Conservation (phyloP, 2,329 filamentous ascomycete species). For the Xylariaceae sp. region DNA sequence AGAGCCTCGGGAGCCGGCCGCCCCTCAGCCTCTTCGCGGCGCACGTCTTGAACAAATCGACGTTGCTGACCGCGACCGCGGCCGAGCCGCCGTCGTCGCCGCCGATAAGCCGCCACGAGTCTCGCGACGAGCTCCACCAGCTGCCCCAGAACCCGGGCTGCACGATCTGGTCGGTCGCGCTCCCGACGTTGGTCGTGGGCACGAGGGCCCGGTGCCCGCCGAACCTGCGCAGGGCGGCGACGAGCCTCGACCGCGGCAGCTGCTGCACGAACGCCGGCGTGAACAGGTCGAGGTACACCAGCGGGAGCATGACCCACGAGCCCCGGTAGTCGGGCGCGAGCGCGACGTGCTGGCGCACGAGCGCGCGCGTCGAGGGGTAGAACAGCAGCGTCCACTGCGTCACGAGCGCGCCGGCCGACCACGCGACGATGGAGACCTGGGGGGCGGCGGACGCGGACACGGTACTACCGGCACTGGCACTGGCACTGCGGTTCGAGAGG, state of each 20-base stretch:
- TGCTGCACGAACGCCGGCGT: conserved; percentile 1
- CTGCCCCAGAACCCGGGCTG: conserved; percentile 2
- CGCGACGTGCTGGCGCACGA: conserved; percentile 1
- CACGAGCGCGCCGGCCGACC: conserved; percentile 3
- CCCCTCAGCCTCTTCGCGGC: neutral
- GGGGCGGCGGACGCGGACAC: neutral
- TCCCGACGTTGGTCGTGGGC: conserved; percentile 3
- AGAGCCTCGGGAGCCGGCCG: neutral
- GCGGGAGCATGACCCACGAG: conserved; percentile 3
- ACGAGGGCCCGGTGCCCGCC: conserved; percentile 1
- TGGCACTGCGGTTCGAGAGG: neutral
- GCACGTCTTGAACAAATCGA: conserved; percentile 3
- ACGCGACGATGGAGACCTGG: conserved; percentile 2
- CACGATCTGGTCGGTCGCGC: neutral
- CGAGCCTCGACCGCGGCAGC: conserved; percentile 2
- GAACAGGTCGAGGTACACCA: conserved; percentile 2
- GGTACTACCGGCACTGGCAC: too few relatives aligned
- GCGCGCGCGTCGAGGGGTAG: conserved; percentile 1
- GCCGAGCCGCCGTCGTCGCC: neutral
- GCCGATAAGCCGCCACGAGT: conserved; percentile 1
- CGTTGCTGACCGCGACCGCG: conserved; percentile 2
- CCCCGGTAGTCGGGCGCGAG: conserved; percentile 1
- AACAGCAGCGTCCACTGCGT: conserved; percentile 4
- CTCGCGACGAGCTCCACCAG: neutral
- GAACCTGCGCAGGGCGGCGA: neutral